Conservation (phyloP, 1,284 basidiomycete genomes). For the Moniliella sp. region DNA sequence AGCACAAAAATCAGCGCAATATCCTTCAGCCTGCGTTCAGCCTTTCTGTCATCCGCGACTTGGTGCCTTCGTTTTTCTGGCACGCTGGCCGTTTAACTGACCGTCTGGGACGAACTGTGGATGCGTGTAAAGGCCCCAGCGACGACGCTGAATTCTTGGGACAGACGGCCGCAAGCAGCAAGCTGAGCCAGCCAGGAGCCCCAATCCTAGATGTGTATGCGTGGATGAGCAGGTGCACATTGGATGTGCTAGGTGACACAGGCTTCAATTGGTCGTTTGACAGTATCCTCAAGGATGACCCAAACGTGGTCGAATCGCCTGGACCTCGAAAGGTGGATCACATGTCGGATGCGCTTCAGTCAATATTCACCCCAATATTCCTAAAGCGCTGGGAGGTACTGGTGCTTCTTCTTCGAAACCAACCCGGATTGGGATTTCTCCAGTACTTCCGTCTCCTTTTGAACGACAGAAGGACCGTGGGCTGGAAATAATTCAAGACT, state of each 20-base stretch:
- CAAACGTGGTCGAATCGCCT: too few relatives aligned
- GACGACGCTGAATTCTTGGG: background rate
- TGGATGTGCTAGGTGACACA: conserved; percentile 25
- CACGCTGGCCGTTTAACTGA: conserved; percentile 7
- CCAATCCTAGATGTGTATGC: conserved; percentile 12
- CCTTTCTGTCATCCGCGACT: conserved; percentile 12
- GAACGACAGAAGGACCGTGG: too few relatives aligned
- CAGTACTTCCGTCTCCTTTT: too few relatives aligned
- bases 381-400: too few relatives aligned
- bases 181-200: background rate
- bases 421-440: too few relatives aligned
- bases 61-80: conserved; percentile 14
- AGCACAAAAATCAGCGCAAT: conserved; percentile 18
- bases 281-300: conserved; percentile 2
- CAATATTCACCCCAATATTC: too few relatives aligned
- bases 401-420: too few relatives aligned
- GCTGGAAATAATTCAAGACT: too few relatives aligned
- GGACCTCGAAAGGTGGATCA: too few relatives aligned
- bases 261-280: conserved; percentile 24
- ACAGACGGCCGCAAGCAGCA: background rate
- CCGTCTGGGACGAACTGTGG: conserved; percentile 9
- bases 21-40: conserved; percentile 25
- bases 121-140: conserved; percentile 1
- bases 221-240: conserved; percentile 11
- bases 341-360: too few relatives aligned